These are phyloP conservation scores for Starmerella floris DNA, from an alignment of 805 yeast genomes.

Conservation along the genomic window DNA sequence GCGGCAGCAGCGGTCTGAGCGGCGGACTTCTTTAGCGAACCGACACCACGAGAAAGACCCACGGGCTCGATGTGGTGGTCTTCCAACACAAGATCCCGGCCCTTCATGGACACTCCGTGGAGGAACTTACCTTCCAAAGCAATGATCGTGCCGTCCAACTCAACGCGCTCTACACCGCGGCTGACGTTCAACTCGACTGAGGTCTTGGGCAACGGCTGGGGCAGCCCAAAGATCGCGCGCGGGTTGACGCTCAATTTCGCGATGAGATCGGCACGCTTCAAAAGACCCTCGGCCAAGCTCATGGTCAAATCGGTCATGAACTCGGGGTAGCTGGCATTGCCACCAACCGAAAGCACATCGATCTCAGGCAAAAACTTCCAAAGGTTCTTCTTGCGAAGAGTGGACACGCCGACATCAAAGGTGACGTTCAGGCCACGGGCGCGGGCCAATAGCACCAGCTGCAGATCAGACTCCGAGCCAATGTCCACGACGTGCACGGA, in stretches of 20 bases:
- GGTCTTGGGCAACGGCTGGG: conserved; percentile 57
- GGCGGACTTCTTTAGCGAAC: neutral
- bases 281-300: conserved; percentile 61
- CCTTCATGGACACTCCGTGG: conserved; percentile 37
- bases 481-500: conserved; percentile 83
- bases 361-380: conserved; percentile 63
- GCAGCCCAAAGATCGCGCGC: conserved; percentile 60
- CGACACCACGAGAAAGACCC: neutral
- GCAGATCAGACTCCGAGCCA: conserved; percentile 64
- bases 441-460: conserved; percentile 73
- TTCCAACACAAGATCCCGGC: conserved; percentile 14
- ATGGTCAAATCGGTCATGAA: conserved; percentile 68
- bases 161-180: conserved; percentile 84
- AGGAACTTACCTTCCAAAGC: conserved; percentile 72
- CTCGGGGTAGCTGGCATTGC: conserved; percentile 62
- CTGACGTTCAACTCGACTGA: conserved; percentile 56
- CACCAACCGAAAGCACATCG: conserved; percentile 81
- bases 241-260: conserved; percentile 70
- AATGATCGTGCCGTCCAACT: conserved; percentile 61
- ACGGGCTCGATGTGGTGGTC: conserved; percentile 15
- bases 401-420: conserved; percentile 65
- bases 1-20: neutral
- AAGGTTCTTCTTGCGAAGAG: conserved; percentile 65
- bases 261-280: conserved; percentile 61
- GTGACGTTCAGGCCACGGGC: conserved; percentile 71